Evolutionary conservation across 805 yeast species (phyloP).

Genomic region (Schizosaccharomyces cryophilus): DNA sequence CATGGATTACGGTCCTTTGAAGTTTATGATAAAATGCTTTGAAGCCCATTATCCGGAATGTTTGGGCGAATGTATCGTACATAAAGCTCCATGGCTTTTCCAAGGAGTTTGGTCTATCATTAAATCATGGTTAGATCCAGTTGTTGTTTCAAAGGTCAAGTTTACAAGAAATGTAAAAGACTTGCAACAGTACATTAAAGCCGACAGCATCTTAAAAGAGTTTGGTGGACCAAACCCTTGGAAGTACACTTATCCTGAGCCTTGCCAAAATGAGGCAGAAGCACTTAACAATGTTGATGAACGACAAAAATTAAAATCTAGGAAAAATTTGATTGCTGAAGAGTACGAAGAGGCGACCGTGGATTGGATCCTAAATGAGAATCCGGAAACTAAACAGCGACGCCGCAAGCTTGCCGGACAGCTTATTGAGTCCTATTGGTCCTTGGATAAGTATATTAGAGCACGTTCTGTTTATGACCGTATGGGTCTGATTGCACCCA

Average conservation of each 20-base stretch:
- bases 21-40: conserved; percentile 66
- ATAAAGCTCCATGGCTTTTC: conserved; percentile 93
- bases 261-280: conserved; percentile 34
- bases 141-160: conserved; percentile 70
- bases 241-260: conserved; percentile 36
- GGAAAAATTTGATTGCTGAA: conserved; percentile 30
- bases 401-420: conserved; percentile 26
- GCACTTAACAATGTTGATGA: conserved; percentile 19
- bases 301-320: conserved; percentile 21
- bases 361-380: conserved; percentile 34
- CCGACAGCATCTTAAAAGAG: conserved; percentile 35
- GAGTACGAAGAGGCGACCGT: conserved; percentile 40
- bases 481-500: conserved; percentile 30
- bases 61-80: conserved; percentile 59
- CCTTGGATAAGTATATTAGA: conserved; percentile 61
- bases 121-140: conserved; percentile 89
- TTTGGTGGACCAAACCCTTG: conserved; percentile 51
- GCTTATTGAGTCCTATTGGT: conserved; percentile 37
- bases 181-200: conserved; percentile 34
- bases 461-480: conserved; percentile 61
- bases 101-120: conserved; percentile 83
- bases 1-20: conserved; percentile 82
- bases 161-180: conserved; percentile 56
- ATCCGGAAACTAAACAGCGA: conserved; percentile 23
- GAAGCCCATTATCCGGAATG: conserved; percentile 95